Percentiles rank a stretch among this genome's conserved stretches.
Evolutionary conservation across 1,139 yeast species (phyloP).

Genomic region (Chernovozyma aurita): DNA sequence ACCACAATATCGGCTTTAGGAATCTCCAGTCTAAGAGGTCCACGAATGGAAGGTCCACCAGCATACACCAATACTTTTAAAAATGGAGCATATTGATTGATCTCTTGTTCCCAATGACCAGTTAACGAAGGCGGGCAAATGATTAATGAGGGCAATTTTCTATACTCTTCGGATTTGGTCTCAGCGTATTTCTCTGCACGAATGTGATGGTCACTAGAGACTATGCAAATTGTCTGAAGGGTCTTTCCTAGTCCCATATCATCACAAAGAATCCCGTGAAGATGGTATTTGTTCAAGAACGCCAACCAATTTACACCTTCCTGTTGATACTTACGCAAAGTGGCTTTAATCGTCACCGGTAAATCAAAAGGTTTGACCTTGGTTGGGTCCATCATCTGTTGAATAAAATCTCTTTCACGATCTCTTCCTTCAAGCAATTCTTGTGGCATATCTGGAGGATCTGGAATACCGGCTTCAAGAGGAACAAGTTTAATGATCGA

Average conservation of each 20-base stretch:
- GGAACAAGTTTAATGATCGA: constrained; percentile 94
- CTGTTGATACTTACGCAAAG: constrained; percentile 91
- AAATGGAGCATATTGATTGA: constrained; percentile 86
- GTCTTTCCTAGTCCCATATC: constrained; percentile 99
- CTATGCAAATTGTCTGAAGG: constrained; percentile 92
- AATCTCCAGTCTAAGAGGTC: constrained; percentile 49
- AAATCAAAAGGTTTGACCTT: constrained; percentile 83
- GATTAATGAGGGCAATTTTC: constrained; percentile 78
- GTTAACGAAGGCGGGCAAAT: constrained; percentile 96
- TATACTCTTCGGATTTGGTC: constrained; percentile 61
- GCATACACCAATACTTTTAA: constrained; percentile 82
- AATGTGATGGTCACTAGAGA: constrained; percentile 90
- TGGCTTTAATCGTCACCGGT: constrained; percentile 91
- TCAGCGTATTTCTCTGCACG: constrained; percentile 65
- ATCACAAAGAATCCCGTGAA: constrained; percentile 96
- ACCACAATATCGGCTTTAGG: constrained; percentile 75
- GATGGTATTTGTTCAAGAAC: constrained; percentile 86
- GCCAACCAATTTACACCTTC: constrained; percentile 99
- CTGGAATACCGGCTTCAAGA: constrained; percentile 94
- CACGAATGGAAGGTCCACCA: constrained; percentile 81
- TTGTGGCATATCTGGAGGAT: constrained; percentile 88
- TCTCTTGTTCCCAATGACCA: constrained; percentile 98
- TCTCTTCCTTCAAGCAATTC: constrained; percentile 86
- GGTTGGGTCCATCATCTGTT: constrained; percentile 98
- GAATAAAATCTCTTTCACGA: constrained; percentile 88